Evolutionary conservation across 225 moss, liverwort and hornwort species (phyloP), one percentile per base, ranked within the genome.

Genomic region (Sphagnum contortum): DNA sequence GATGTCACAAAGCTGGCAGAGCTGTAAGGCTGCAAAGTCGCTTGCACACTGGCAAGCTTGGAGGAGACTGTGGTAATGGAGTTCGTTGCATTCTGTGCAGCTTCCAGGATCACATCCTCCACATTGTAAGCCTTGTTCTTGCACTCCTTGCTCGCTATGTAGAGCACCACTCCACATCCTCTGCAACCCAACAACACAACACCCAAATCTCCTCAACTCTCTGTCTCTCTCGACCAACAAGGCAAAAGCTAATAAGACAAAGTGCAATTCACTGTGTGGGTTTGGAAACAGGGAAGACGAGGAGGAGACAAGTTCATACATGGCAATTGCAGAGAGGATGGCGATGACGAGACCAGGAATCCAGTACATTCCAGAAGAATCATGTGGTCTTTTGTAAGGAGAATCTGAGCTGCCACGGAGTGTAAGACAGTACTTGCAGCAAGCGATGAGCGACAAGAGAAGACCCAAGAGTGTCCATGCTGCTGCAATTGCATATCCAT

Each of bases 261-360:
- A 5, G 1, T 13, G 13, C 44, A 14, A n/a, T 29, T n/a, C 13
- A 5, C n/a, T 5, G n/a, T 59, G 5, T 29, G 44, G n/a, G 59
- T 29, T 6, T n/a, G n/a, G 6, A 12, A 60, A 45, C 9, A 14
- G 45, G 29, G 45, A 45, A 13, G 3, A 8, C n/a, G 10, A 48
- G 47, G 48, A 48, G 61, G 11, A 14, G 46, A 48, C 46, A 47
- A 45, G 48, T 3, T 14, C 76, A 65, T 64, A 84, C 84, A 84
- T 61, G 48, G 80, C 84, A 14, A 78, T 63, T 45, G 73, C 77
- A 0, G 84, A 84, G 45, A 84, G 69, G n/a, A 84, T 29, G 68
- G 80, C 77, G 57, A 84, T 80, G 64, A 84, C 75, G 59, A 80
- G 6, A 0, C 80, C 80, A 66, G 84, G 84, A 8, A 68, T 68